Base-by-base conservation (phyloP, 1,284 basidiomycete species). In the Microbotryum violaceum region DNA sequence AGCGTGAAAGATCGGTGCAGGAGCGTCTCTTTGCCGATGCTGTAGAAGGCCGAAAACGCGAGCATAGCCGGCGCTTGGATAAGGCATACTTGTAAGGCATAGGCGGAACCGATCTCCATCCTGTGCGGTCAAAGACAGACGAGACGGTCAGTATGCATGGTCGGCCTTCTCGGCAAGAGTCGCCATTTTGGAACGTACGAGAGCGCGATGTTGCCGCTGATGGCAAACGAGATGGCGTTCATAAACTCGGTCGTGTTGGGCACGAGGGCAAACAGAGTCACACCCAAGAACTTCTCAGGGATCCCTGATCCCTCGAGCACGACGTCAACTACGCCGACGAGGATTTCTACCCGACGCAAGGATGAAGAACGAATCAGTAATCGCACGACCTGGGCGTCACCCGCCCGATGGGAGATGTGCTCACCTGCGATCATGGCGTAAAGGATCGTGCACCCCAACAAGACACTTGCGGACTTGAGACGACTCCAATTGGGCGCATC, bases 191-290 rank as follows among this genome's bases (percentile, higher is more conserved):
- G 53, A 10, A 72, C 83, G 54, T 69, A 91, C 91, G 61, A 61
- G 21, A 99, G 79, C 1, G 96, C 91, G 69, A 99, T 98, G 75
- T 98, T 98, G 18, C 89, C 94, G 72, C 96, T 89, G 70, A 99
- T 78, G 20, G 96, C 94, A 73, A 99, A 99, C n/a, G 91, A 94
- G 73, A 98, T 96, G 59, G 96, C 96, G 74, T 98, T 98, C 94
- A 98, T 97, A 75, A 99, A 98, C 77, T 99, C 96, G 23, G 96
- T 98, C 20, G 93, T 97, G 75, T 98, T 98, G 12, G 96, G 96
- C 0, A 98, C 93, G 42, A 99, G 82, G 2, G 96, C 94, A 72
- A 99, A 98, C 10, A 99, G 81, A 0, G 93, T 97, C 61, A 98
- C 82, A 51, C 96, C 96, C 37, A 99, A 81, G 79, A 98, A 94